These are phyloP conservation scores for Apiotrichum gracile DNA, from an alignment of 1,284 basidiomycete species.

Conservation along the genomic window DNA sequence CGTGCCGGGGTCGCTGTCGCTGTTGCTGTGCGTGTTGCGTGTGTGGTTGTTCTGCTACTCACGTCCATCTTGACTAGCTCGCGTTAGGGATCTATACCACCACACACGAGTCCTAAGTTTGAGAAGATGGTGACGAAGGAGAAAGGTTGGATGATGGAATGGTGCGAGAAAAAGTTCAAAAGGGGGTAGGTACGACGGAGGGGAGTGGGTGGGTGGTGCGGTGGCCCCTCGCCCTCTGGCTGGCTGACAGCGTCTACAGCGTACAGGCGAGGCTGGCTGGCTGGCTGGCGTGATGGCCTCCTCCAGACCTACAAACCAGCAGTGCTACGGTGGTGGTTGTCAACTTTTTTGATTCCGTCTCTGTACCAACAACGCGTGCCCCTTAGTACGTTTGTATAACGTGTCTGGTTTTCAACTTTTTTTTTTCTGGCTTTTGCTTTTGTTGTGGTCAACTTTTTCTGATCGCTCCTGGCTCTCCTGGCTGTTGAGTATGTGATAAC, in stretches of 20 bases:
- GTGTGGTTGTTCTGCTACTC: not conserved
- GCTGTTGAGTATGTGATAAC: not conserved
- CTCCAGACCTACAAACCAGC: too few species aligned
- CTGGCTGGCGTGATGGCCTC: too few species aligned
- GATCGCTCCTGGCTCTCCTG: too few species aligned
- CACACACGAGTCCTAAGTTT: not conserved
- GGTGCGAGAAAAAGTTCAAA: constrained; percentile 10
- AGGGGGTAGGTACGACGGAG: not conserved
- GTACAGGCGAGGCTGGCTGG: too few species aligned
- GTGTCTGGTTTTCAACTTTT: too few species aligned
- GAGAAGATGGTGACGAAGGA: constrained; percentile 5
- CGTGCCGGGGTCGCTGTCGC: not conserved
- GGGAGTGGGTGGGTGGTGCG: too few species aligned
- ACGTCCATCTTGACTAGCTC: constrained; percentile 20
- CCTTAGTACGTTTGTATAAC: too few species aligned
- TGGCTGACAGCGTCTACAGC: too few species aligned
- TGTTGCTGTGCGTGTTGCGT: not conserved
- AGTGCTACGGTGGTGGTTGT: too few species aligned
- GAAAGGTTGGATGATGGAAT: constrained; percentile 1
- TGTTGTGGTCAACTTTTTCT: too few species aligned
- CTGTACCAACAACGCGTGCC: too few species aligned
- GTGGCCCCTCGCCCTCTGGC: not conserved
- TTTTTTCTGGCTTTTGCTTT: too few species aligned
- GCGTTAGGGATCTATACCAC: not conserved
- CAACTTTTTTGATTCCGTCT: not conserved